These are phyloP conservation scores for Trichoderma cornu-damae DNA, from an alignment of 2,329 filamentous ascomycete species.

Conservation along the genomic window DNA sequence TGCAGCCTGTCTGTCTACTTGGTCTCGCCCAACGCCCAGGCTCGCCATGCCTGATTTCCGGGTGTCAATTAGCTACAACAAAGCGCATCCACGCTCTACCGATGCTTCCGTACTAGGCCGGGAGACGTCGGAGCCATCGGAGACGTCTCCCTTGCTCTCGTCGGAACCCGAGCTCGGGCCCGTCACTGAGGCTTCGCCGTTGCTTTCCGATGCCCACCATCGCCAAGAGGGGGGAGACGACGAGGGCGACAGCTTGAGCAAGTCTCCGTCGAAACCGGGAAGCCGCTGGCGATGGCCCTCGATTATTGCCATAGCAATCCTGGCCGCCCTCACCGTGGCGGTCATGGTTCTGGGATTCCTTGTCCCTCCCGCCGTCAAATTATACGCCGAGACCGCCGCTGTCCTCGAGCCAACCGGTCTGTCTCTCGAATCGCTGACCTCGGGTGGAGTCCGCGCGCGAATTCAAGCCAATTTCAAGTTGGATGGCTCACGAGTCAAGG, in stretches of 20 bases:
- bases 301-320: constrained; percentile 62
- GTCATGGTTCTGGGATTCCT: constrained; percentile 79
- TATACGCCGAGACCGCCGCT: constrained; percentile 79
- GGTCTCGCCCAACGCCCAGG: not conserved
- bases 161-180: constrained; percentile 29
- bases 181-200: constrained; percentile 46
- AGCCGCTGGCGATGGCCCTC: constrained; percentile 62
- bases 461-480: constrained; percentile 78
- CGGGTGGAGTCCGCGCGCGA: constrained; percentile 69
- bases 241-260: constrained; percentile 33
- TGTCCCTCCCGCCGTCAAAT: constrained; percentile 70
- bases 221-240: constrained; percentile 21
- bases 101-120: not conserved
- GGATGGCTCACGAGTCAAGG: constrained; percentile 69
- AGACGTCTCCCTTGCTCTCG: constrained; percentile 43
- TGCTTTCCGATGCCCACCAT: constrained; percentile 36
- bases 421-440: constrained; percentile 78
- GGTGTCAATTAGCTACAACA: constrained; percentile 2
- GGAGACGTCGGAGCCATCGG: constrained; percentile 22
- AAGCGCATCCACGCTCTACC: not conserved
- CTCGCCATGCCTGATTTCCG: constrained; percentile 12
- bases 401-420: constrained; percentile 79
- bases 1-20: not conserved
- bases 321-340: constrained; percentile 57
- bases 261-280: constrained; percentile 25